Evolutionary conservation across 805 yeast genomes (phyloP).

Genomic region (Hemisphaericaspora nanyangensis): DNA sequence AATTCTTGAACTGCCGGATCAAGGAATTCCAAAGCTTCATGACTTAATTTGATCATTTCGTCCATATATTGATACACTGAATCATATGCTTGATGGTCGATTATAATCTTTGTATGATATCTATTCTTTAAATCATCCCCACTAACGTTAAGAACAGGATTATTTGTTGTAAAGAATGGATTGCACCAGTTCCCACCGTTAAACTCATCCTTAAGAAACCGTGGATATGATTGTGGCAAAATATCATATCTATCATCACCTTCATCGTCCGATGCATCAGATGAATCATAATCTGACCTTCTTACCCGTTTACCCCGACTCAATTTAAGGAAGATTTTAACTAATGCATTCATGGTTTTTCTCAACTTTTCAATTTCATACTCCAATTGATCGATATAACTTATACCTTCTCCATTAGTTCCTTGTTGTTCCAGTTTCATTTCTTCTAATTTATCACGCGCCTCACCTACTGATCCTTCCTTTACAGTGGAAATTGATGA

Average conservation of each 20-base stretch:
- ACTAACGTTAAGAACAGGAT: conserved; percentile 35
- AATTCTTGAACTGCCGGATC: conserved; percentile 33
- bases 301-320: conserved; percentile 30
- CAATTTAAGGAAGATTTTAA: conserved; percentile 27
- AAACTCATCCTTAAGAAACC: conserved; percentile 61
- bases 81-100: conserved; percentile 47
- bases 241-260: conserved; percentile 32
- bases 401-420: conserved; percentile 8
- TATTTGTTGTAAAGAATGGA: conserved; percentile 49
- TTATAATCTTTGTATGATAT: conserved; percentile 42
- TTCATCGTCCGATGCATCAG: conserved; percentile 33
- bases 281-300: conserved; percentile 33
- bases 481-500: conserved; percentile 18
- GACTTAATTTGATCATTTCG: conserved; percentile 35
- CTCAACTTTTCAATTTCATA: conserved; percentile 35
- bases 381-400: conserved; percentile 37
- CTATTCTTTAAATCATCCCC: conserved; percentile 41
- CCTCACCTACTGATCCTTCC: conserved; percentile 5
- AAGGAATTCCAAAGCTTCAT: conserved; percentile 40
- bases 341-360: conserved; percentile 24
- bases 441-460: background rate
- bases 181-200: conserved; percentile 81
- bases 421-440: background rate
- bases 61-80: conserved; percentile 31
- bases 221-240: conserved; percentile 65